These are phyloP conservation scores for Actinomortierella wolfii DNA, from an alignment of 371 early-diverging fungal genomes.

Conservation along the genomic window DNA sequence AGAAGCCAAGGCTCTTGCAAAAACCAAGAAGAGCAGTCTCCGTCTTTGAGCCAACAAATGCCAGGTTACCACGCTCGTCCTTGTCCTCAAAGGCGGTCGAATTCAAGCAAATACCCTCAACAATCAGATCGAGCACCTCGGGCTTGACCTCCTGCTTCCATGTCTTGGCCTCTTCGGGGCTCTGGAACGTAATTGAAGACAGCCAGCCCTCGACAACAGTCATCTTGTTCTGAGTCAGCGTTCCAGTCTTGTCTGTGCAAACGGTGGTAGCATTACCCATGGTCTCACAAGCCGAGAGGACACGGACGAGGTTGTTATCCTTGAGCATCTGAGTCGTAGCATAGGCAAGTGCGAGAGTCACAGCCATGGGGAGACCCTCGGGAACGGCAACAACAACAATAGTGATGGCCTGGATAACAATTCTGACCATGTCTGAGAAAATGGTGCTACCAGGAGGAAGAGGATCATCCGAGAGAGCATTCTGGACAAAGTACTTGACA, in stretches of 20 bases:
- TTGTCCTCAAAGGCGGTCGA: constrained; percentile 89
- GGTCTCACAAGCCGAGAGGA: constrained; percentile 95
- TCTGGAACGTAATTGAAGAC: constrained; percentile 51
- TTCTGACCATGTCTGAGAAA: constrained; percentile 72
- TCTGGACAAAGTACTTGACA: constrained; percentile 79
- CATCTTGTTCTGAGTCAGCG: constrained; percentile 95
- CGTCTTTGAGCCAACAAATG: constrained; percentile 90
- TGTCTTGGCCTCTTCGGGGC: constrained; percentile 36
- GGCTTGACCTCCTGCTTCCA: constrained; percentile 53
- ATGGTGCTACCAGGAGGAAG: constrained; percentile 64
- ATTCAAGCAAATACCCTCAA: constrained; percentile 81
- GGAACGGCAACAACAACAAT: constrained; percentile 97
- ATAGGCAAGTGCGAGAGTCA: constrained; percentile 94
- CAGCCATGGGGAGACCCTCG: constrained; percentile 98
- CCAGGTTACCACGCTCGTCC: constrained; percentile 72
- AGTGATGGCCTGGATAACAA: constrained; percentile 84
- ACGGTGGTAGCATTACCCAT: constrained; percentile 98
- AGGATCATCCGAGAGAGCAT: constrained; percentile 54
- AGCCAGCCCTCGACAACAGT: constrained; percentile 81
- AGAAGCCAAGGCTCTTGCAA: constrained; percentile 63
- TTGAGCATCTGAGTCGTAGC: constrained; percentile 95
- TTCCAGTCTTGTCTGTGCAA: constrained; percentile 98
- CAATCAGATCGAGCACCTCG: constrained; percentile 46
- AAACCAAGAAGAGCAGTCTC: constrained; percentile 91
- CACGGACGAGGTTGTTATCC: constrained; percentile 93